A percentile compares a stretch with the other conserved stretches of the same genome.
Evolutionary conservation across 129 eudicot species (phyloP).

Genomic region (Centella asiatica): DNA sequence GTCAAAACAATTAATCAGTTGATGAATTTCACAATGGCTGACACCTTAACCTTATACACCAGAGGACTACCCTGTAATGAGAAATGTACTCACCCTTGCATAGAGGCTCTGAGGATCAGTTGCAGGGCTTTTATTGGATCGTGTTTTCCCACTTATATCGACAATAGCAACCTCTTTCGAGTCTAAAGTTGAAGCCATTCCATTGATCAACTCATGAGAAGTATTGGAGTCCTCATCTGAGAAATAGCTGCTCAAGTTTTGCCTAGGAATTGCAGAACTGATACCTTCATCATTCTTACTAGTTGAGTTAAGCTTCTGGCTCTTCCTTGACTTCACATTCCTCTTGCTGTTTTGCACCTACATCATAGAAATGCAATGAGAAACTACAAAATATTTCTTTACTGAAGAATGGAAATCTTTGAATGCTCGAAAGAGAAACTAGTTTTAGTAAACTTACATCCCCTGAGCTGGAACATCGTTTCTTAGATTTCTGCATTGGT

Average conservation of each 20-base stretch:
- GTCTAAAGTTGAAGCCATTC: constrained; percentile 11
- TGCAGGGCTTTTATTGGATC: constrained; percentile 52
- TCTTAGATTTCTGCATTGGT: constrained; percentile 29
- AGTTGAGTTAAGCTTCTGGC: constrained; percentile 14
- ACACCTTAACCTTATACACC: background rate
- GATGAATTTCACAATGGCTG: constrained; percentile 1
- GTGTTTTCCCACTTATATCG: constrained; percentile 34
- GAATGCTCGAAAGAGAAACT: too few relatives aligned
- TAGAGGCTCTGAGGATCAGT: constrained; percentile 79
- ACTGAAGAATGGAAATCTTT: background rate
- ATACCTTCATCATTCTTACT: constrained; percentile 21
- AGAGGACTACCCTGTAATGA: background rate
- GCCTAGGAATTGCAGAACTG: constrained; percentile 12
- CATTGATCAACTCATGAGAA: constrained; percentile 20
- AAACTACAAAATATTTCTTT: background rate
- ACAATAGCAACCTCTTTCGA: constrained; percentile 11
- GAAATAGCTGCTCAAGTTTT: constrained; percentile 30
- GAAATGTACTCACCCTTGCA: constrained; percentile 47
- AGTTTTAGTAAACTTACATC: constrained; percentile 36
- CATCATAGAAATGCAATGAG: constrained; percentile 10
- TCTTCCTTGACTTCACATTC: constrained; percentile 33
- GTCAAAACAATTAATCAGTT: background rate
- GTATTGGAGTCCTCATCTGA: constrained; percentile 52
- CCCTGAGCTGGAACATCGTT: constrained; percentile 33
- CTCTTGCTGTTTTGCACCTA: constrained; percentile 50